Evolutionary conservation across 768 basidiomycete species (phyloP), one percentile per base, ranked within the genome.

Genomic region (Neoboletus subvelutipes): DNA sequence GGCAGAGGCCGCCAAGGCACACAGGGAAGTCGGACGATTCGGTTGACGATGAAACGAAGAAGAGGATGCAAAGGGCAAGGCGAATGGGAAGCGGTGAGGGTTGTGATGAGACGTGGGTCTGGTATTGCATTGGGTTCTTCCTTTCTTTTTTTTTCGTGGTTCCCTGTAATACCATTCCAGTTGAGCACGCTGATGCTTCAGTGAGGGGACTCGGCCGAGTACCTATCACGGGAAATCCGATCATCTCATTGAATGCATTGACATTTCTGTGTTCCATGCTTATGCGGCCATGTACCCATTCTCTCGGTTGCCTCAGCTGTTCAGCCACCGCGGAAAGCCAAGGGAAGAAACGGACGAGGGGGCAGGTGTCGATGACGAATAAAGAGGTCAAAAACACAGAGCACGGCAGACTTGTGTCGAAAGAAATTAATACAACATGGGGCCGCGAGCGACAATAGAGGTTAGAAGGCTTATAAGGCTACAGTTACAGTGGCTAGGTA

Each of bases 401-500:
- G 5, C 33, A 10, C n/a, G n/a, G n/a, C n/a, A n/a, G n/a, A n/a
- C n/a, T n/a, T n/a, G 31, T 22, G 22, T 36, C 37, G 18, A 49
- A 15, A 9, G 46, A 46, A 33, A n/a, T n/a, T n/a, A n/a, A n/a
- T 57, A 57, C 39, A 62, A 24, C 33, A 12, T 17, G 33, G 24
- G 47, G n/a, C 17, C 24, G 37, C 13, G 29, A 24, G 22, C 24
- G 54, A 42, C 20, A n/a, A 43, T 28, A 13, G 8, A 7, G 17
- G n/a, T 7, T 12, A 8, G 12, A 34, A 50, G 40, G 1, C 5
- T 29, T 20, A 28, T 50, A 50, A 59, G 64, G 76, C 73, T 77
- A 77, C 77, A 78, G 56, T 50, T n/a, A n/a, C n/a, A n/a, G n/a
- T n/a, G 57, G 49, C 45, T 75, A 75, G 52, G 67, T 67, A 71